These are phyloP conservation scores for Cudoniella acicularis DNA, from an alignment of 495 filamentous ascomycete species.

Conservation along the genomic window DNA sequence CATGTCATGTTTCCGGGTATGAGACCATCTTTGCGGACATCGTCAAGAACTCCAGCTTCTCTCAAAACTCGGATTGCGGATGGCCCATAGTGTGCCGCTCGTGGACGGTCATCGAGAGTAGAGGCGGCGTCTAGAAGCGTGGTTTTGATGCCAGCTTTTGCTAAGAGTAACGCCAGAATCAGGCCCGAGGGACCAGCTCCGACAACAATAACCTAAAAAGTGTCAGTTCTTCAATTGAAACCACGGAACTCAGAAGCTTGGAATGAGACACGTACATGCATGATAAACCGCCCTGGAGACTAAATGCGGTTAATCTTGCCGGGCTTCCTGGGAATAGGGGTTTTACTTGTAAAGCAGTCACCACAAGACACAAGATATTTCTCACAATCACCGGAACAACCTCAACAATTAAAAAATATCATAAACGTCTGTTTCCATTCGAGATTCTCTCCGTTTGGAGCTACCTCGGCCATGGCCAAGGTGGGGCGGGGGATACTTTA, in stretches of 20 bases:
- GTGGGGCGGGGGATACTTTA: background rate
- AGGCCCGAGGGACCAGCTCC: conserved; percentile 55
- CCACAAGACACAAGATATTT: too few species aligned
- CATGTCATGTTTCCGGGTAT: conserved; percentile 46
- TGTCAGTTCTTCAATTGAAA: background rate
- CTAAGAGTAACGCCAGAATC: conserved; percentile 49
- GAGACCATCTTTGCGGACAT: conserved; percentile 47
- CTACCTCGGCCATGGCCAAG: background rate
- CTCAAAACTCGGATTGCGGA: conserved; percentile 49
- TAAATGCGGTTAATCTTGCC: background rate
- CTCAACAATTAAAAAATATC: too few species aligned
- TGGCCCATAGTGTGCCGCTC: conserved; percentile 47
- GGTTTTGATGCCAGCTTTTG: conserved; percentile 47
- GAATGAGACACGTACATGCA: background rate
- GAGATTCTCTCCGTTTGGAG: background rate
- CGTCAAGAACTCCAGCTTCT: conserved; percentile 51
- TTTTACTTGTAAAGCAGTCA: background rate
- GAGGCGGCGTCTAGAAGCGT: conserved; percentile 47
- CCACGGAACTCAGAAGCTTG: background rate
- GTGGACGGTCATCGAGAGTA: conserved; percentile 49
- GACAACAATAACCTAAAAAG: conserved; percentile 41
- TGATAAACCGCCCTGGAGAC: background rate
- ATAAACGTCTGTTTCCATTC: background rate
- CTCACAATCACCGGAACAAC: too few species aligned
- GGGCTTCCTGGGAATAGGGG: background rate